A percentile compares a stretch with the other conserved stretches of the same genome.
Evolutionary conservation across 2,329 filamentous ascomycete species (phyloP).

Genomic region (Sphaerulina vaccinii): DNA sequence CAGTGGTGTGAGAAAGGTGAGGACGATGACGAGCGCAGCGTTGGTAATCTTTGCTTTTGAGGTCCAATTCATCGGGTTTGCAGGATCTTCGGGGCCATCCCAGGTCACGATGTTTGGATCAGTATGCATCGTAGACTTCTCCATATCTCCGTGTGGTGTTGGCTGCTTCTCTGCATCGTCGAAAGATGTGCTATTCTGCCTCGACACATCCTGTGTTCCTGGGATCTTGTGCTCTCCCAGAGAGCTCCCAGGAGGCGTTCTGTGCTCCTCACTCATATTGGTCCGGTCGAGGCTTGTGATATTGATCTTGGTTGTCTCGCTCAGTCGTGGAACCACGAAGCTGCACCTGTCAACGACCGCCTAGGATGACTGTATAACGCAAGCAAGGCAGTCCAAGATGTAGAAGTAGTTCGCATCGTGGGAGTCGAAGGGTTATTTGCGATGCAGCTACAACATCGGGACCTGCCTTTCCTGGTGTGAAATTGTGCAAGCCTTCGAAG

Average conservation of each 20-base stretch:
- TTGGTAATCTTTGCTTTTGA: conserved; percentile 44
- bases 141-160: conserved; percentile 1
- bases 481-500: conserved; percentile 5
- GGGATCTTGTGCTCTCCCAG: conserved; percentile 2
- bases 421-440: neutral
- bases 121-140: conserved; percentile 2
- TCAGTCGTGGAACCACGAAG: neutral
- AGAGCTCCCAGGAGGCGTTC: neutral
- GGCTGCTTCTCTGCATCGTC: neutral
- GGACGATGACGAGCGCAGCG: conserved; percentile 48
- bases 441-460: conserved; percentile 3
- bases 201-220: too few species aligned
- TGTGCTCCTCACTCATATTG: too few species aligned
- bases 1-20: conserved; percentile 52
- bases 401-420: neutral
- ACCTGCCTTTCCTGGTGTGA: conserved; percentile 4
- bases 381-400: neutral
- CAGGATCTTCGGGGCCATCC: conserved; percentile 50
- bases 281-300: neutral
- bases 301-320: neutral
- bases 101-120: conserved; percentile 56
- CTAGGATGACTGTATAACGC: too few species aligned
- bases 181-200: conserved; percentile 2
- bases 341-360: neutral
- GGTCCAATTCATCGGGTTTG: conserved; percentile 62